phyloP scores from a whole-genome alignment of 306 rosid species.

The Calophaca sinica region DNA sequence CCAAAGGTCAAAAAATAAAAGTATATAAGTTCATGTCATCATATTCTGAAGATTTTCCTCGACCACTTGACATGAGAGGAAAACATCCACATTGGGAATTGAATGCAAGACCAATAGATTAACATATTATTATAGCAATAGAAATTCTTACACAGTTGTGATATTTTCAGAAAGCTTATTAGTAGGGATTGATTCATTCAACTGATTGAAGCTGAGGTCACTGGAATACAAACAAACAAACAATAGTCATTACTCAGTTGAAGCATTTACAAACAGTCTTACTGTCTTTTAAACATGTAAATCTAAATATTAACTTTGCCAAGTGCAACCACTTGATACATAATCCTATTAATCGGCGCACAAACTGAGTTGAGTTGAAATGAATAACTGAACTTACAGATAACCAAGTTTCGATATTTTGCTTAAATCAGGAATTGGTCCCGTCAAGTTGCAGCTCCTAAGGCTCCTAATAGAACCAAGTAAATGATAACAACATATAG shows the following conservation, averaged over 20 bases:
- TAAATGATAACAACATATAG: neutral
- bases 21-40: conserved; percentile 22
- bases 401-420: conserved; percentile 59
- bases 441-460: conserved; percentile 85
- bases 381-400: conserved; percentile 63
- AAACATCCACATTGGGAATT: conserved; percentile 12
- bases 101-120: conserved; percentile 31
- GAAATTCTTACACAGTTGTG: conserved; percentile 78
- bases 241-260: conserved; percentile 9
- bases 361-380: neutral
- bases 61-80: neutral
- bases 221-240: conserved; percentile 55
- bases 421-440: conserved; percentile 85
- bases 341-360: neutral
- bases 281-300: conserved; percentile 18
- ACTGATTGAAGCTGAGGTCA: conserved; percentile 80
- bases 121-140: conserved; percentile 36
- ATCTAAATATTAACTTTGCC: neutral
- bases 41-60: conserved; percentile 14
- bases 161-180: conserved; percentile 67
- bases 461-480: conserved; percentile 74
- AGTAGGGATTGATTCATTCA: conserved; percentile 72
- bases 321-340: neutral
- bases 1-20: conserved; percentile 15
- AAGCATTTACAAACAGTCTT: conserved; percentile 27